Evolutionary conservation across 768 basidiomycete species (phyloP).

Genomic region (Suillus plorans): DNA sequence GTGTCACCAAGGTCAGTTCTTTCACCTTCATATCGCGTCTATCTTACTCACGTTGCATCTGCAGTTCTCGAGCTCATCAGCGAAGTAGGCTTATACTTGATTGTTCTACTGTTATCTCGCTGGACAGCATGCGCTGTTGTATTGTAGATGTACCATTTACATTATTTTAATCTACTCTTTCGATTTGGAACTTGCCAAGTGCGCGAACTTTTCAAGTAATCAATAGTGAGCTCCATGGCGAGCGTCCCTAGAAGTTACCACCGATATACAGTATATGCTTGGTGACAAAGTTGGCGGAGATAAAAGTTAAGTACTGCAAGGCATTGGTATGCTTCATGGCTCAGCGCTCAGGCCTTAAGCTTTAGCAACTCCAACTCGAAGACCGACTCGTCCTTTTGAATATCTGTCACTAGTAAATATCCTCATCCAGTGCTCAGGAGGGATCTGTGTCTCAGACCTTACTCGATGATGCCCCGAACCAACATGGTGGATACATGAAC

Average conservation of each 20-base stretch:
- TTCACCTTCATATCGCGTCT: neutral
- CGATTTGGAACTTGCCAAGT: neutral
- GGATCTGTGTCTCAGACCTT: neutral
- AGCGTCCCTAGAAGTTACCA: neutral
- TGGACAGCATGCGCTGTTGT: conserved; percentile 24
- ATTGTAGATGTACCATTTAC: conserved; percentile 33
- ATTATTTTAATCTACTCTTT: conserved; percentile 27
- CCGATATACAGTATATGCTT: neutral
- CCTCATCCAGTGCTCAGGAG: neutral
- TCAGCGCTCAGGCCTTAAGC: too few relatives aligned
- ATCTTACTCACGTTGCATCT: conserved; percentile 13
- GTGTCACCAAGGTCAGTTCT: conserved; percentile 55
- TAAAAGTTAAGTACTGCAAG: neutral
- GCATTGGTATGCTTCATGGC: neutral
- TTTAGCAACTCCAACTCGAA: neutral
- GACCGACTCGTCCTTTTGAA: neutral
- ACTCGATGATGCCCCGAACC: neutral
- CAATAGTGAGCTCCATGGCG: too few relatives aligned
- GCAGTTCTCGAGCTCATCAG: conserved; percentile 45
- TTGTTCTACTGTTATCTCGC: conserved; percentile 18
- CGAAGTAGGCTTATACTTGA: conserved; percentile 34
- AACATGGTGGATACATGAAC: neutral
- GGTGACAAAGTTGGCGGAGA: neutral
- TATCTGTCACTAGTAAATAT: neutral
- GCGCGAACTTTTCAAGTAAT: neutral